A percentile compares a stretch with the other conserved stretches of the same genome.
phyloP scores from a whole-genome alignment of 2,329 filamentous ascomycete species.

The Exophiala mesophila region DNA sequence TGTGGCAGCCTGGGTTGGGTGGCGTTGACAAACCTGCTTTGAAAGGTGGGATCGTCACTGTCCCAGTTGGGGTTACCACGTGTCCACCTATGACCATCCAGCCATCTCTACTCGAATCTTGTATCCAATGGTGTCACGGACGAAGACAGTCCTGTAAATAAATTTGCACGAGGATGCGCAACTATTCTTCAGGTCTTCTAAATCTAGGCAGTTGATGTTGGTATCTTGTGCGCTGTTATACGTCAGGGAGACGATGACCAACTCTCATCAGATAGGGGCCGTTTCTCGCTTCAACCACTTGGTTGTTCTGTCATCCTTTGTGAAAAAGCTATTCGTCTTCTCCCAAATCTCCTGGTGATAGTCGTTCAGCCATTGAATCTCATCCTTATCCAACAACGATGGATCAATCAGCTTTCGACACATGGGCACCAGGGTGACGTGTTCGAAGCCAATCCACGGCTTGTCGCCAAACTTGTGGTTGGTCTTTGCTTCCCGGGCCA shows the following conservation, averaged over 20 bases:
- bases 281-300: conserved; percentile 77
- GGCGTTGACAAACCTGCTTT: no score
- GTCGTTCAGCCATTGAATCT: conserved; percentile 81
- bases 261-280: conserved; percentile 17
- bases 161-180: no score
- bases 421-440: conserved; percentile 95
- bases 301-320: conserved; percentile 64
- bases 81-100: no score
- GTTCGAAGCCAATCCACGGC: conserved; percentile 90
- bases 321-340: conserved; percentile 75
- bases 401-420: conserved; percentile 82
- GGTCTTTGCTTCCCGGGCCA: conserved; percentile 84
- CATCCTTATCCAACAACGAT: conserved; percentile 62
- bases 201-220: no score
- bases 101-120: no score
- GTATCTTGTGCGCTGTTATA: no score
- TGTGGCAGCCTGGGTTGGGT: no score
- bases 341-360: conserved; percentile 77
- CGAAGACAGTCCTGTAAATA: no score
- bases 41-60: no score
- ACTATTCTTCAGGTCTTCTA: no score
- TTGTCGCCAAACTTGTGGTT: conserved; percentile 87
- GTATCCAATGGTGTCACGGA: no score
- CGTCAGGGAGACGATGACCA: not conserved
- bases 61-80: no score